Percentiles rank a stretch among this genome's conserved stretches.
Evolutionary conservation across 2,329 filamentous ascomycete genomes (phyloP).

Genomic region (Microdochium trichocladiopsis): DNA sequence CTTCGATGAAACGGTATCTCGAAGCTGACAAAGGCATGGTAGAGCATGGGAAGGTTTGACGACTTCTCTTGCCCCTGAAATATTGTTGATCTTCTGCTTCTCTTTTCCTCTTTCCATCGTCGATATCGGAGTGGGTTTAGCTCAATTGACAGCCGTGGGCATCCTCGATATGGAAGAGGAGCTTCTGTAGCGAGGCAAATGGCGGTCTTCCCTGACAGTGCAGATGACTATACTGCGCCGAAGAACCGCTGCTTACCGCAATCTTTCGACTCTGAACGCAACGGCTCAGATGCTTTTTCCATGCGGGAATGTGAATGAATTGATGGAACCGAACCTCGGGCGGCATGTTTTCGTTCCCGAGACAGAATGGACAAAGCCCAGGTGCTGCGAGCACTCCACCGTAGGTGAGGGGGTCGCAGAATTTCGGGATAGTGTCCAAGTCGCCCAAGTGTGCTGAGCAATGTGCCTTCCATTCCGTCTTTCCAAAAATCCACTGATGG

Average conservation of each 20-base stretch:
- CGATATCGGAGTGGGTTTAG: not conserved
- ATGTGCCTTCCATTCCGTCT: not conserved
- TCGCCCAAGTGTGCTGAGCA: not conserved
- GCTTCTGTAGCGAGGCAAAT: not conserved
- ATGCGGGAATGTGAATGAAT: not conserved
- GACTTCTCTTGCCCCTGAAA: not conserved
- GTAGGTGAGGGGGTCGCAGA: not conserved
- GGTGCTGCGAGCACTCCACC: not conserved
- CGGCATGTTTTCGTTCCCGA: not conserved
- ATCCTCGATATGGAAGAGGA: not conserved
- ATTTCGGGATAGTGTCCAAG: not conserved
- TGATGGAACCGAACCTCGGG: not conserved
- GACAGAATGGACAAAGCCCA: not conserved
- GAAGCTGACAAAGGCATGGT: not conserved
- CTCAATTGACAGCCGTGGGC: not conserved
- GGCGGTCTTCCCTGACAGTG: not conserved
- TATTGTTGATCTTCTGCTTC: not conserved
- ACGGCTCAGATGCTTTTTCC: not conserved
- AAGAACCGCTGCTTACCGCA: not conserved
- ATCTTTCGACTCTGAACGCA: not conserved
- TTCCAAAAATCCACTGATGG: not conserved
- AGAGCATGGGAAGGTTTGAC: not conserved
- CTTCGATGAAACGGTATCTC: not conserved
- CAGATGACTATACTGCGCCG: not conserved
- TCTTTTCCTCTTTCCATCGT: not conserved